These are phyloP conservation scores for Nitzschia sp. DNA, from an alignment of 108 stramenopile genomes.

Conservation along the genomic window DNA sequence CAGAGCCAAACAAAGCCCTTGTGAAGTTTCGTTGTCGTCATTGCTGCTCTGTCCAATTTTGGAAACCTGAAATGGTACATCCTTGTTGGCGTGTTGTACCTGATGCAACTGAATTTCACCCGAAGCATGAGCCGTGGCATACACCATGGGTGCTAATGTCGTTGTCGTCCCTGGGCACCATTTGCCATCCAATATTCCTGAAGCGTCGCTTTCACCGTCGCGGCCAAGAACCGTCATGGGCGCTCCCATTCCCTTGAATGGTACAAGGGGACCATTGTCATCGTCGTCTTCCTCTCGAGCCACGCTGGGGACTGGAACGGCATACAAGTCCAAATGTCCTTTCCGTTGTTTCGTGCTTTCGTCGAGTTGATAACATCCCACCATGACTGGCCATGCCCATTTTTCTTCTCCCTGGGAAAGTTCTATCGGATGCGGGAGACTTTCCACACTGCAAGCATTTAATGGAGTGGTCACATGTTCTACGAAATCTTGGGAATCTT, in stretches of 20 bases:
- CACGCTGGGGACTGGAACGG: constrained; percentile 15
- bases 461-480: constrained; percentile 52
- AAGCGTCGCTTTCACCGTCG: constrained; percentile 20
- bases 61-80: constrained; percentile 10
- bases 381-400: constrained; percentile 47
- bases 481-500: background rate
- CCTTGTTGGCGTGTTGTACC: background rate
- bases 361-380: constrained; percentile 82
- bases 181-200: constrained; percentile 84
- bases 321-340: constrained; percentile 42
- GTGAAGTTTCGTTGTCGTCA: constrained; percentile 10
- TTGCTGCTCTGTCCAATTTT: background rate
- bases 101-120: constrained; percentile 44
- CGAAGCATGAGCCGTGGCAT: constrained; percentile 58
- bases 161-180: constrained; percentile 38
- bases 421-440: constrained; percentile 24
- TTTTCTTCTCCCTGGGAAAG: background rate
- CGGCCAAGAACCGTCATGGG: constrained; percentile 19
- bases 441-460: constrained; percentile 81
- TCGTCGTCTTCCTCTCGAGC: constrained; percentile 12
- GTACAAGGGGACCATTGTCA: constrained; percentile 2
- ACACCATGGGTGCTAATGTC: constrained; percentile 1
- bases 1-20: constrained; percentile 54
- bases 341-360: constrained; percentile 34
- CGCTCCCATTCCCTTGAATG: constrained; percentile 1